Conservation (phyloP, 2,329 filamentous ascomycete species). For the Periconia macrospinosa region DNA sequence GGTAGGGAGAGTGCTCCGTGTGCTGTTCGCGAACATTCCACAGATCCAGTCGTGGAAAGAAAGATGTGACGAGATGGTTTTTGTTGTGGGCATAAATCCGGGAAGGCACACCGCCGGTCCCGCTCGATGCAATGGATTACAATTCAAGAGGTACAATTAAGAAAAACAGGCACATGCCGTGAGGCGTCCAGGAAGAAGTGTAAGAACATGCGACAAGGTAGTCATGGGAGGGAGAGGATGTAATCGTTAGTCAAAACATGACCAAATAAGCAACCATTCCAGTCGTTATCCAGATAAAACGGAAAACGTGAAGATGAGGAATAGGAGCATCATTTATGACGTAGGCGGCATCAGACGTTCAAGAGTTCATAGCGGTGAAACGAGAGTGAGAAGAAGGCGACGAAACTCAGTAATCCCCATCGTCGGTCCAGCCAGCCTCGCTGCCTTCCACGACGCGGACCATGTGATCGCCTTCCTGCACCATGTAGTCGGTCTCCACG, state of each 20-base stretch:
- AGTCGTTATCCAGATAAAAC: too few relatives aligned
- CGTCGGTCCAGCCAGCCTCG: slow-evolving; percentile 58
- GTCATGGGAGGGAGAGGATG: slow-evolving; percentile 5
- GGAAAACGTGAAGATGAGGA: slow-evolving; percentile 2
- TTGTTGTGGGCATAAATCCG: not conserved
- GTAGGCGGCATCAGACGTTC: slow-evolving; percentile 14
- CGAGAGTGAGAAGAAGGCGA: slow-evolving; percentile 5
- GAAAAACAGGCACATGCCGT: slow-evolving; percentile 1
- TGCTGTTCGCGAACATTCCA: not conserved
- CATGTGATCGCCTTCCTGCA: slow-evolving; percentile 47
- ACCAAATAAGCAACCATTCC: too few relatives aligned
- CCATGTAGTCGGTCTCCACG: slow-evolving; percentile 45
- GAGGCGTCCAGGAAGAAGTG: not conserved
- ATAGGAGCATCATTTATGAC: slow-evolving; percentile 13
- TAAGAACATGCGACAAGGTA: not conserved
- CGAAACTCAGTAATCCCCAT: slow-evolving; percentile 41
- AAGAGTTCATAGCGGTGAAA: slow-evolving; percentile 1
- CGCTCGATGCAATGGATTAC: slow-evolving; percentile 19
- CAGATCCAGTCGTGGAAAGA: not conserved
- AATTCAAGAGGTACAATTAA: slow-evolving; percentile 12
- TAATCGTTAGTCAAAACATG: not conserved
- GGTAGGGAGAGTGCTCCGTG: not conserved
- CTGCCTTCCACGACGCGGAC: slow-evolving; percentile 53
- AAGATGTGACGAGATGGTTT: not conserved
- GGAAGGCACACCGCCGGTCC: slow-evolving; percentile 12